Evolutionary conservation across 768 basidiomycete genomes (phyloP).

Genomic region (Albatrellus ellisii): DNA sequence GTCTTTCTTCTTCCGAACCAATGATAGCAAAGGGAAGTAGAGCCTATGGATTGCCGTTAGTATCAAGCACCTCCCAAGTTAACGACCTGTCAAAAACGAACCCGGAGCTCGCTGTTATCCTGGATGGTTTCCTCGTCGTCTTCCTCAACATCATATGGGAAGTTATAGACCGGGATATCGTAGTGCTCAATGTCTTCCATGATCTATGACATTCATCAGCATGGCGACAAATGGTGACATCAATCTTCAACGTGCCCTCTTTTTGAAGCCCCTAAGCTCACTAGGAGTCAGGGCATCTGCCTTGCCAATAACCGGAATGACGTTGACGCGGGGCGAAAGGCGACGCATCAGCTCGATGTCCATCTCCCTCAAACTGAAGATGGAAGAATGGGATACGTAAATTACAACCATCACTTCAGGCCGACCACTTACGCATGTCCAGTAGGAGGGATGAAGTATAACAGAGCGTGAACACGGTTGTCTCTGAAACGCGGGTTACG

Average conservation of each 20-base stretch:
- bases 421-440: slow-evolving; percentile 70
- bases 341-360: slow-evolving; percentile 99
- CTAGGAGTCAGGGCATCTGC: slow-evolving; percentile 89
- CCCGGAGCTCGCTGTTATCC: slow-evolving; percentile 92
- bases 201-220: slow-evolving; percentile 36
- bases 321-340: slow-evolving; percentile 94
- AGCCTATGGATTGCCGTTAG: slow-evolving; percentile 31
- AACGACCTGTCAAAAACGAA: slow-evolving; percentile 23
- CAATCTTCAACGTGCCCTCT: slow-evolving; percentile 41
- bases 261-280: slow-evolving; percentile 93
- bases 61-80: neutral
- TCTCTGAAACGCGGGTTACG: slow-evolving; percentile 99
- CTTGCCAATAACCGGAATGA: slow-evolving; percentile 96
- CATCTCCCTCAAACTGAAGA: slow-evolving; percentile 80
- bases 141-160: slow-evolving; percentile 98
- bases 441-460: slow-evolving; percentile 99
- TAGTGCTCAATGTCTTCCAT: slow-evolving; percentile 99
- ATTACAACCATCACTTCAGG: neutral
- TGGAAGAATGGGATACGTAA: slow-evolving; percentile 7
- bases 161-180: slow-evolving; percentile 97
- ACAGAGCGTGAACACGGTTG: slow-evolving; percentile 89
- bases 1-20: slow-evolving; percentile 94
- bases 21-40: slow-evolving; percentile 95
- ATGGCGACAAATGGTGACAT: slow-evolving; percentile 2
- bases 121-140: slow-evolving; percentile 98